Evolutionary conservation across 257 asterid species (phyloP).

Genomic region (Solanum bulbocastanum): DNA sequence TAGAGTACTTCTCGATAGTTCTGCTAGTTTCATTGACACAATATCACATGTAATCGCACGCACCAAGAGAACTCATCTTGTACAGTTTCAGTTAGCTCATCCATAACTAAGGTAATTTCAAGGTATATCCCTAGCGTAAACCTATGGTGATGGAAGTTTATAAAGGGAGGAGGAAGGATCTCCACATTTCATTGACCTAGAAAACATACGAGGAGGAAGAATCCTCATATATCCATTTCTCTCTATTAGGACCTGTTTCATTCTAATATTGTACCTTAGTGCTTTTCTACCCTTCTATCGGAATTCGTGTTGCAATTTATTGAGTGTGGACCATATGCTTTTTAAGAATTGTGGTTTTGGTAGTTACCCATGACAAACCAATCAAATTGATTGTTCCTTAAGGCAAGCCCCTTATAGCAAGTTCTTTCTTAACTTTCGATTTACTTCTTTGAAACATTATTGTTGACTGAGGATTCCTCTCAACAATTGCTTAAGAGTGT

Average conservation of each 20-base stretch:
- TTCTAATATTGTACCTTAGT: not conserved
- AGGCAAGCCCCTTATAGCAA: not conserved
- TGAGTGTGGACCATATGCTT: not conserved
- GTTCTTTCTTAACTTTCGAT: not conserved
- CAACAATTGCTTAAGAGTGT: not conserved
- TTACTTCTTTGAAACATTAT: not conserved
- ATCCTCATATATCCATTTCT: not conserved
- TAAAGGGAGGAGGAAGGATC: not conserved
- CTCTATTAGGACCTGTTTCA: not conserved
- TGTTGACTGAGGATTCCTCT: not conserved
- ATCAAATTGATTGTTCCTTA: not conserved
- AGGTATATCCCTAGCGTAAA: not conserved
- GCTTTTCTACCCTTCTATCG: not conserved
- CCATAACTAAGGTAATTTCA: not conserved
- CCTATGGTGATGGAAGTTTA: not conserved
- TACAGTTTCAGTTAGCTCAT: not conserved
- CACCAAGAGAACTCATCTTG: not conserved
- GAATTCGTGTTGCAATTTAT: not conserved
- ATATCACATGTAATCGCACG: not conserved
- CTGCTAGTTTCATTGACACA: not conserved
- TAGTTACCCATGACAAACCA: not conserved
- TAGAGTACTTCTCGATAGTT: not conserved
- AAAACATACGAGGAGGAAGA: not conserved
- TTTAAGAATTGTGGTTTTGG: not conserved
- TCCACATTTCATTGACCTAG: not conserved